A percentile compares a stretch with the other conserved stretches of the same genome.
Conservation (phyloP, 805 yeast genomes). For the Monosporozyma siamensis region DNA sequence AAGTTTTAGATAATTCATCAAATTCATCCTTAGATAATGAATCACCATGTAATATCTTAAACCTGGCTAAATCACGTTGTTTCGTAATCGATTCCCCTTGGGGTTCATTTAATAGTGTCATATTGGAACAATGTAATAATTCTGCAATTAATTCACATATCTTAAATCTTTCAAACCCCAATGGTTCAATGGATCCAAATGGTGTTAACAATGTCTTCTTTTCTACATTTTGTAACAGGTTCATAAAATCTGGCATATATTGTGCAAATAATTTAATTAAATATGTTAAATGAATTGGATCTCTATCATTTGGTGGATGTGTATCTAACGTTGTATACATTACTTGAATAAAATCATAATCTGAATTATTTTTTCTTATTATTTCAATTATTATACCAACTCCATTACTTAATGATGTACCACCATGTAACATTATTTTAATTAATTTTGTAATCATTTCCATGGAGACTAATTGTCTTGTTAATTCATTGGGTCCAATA, state of each 20-base stretch:
- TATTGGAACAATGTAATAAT: constrained; percentile 90
- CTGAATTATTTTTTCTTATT: constrained; percentile 89
- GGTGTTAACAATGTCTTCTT: constrained; percentile 32
- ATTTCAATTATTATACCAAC: constrained; percentile 91
- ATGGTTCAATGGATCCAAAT: constrained; percentile 53
- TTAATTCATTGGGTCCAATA: constrained; percentile 90
- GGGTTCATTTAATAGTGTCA: constrained; percentile 77
- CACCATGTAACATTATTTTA: constrained; percentile 67
- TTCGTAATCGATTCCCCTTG: constrained; percentile 57
- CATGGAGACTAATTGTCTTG: constrained; percentile 79
- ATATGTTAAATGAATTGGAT: constrained; percentile 84
- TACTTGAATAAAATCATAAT: constrained; percentile 84
- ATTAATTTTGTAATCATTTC: constrained; percentile 58
- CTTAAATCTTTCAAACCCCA: constrained; percentile 89
- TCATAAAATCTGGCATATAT: constrained; percentile 58
- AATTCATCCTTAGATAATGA: not conserved
- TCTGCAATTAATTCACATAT: constrained; percentile 91
- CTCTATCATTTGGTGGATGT: constrained; percentile 87
- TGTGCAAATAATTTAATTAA: constrained; percentile 70
- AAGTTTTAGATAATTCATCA: not conserved
- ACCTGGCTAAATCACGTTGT: constrained; percentile 60
- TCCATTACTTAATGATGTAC: constrained; percentile 83
- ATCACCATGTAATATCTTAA: constrained; percentile 20
- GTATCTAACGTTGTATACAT: constrained; percentile 70
- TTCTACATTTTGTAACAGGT: constrained; percentile 39